phyloP scores from a whole-genome alignment of 805 yeast species.

The Yamadazyma akitaensis region DNA sequence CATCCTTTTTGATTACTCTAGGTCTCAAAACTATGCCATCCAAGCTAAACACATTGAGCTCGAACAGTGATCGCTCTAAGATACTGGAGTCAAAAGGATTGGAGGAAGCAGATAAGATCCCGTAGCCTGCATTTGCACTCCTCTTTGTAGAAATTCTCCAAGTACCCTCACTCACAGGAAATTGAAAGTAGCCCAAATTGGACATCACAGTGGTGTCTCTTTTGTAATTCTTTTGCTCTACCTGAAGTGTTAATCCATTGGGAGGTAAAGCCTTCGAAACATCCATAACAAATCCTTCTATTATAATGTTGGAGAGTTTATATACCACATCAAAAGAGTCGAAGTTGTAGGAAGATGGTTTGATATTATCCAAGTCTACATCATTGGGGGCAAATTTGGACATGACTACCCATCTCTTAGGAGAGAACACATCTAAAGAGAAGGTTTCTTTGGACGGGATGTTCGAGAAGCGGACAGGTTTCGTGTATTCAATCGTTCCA shows the following conservation, averaged over 20 bases:
- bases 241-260: slow-evolving; percentile 49
- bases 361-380: slow-evolving; percentile 53
- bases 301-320: slow-evolving; percentile 49
- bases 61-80: slow-evolving; percentile 17
- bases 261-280: slow-evolving; percentile 37
- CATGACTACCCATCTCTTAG: slow-evolving; percentile 64
- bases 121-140: slow-evolving; percentile 10
- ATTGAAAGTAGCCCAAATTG: slow-evolving; percentile 79
- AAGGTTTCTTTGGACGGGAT: slow-evolving; percentile 20
- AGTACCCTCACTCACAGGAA: slow-evolving; percentile 68
- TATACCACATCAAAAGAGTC: slow-evolving; percentile 24
- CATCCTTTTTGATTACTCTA: slow-evolving; percentile 30
- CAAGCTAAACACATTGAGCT: slow-evolving; percentile 39
- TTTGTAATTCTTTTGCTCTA: slow-evolving; percentile 14
- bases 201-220: slow-evolving; percentile 72
- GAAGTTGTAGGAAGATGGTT: slow-evolving; percentile 26
- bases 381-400: slow-evolving; percentile 40
- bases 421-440: slow-evolving; percentile 58
- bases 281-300: slow-evolving; percentile 71
- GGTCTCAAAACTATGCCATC: slow-evolving; percentile 48
- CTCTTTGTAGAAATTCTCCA: slow-evolving; percentile 48
- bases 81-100: slow-evolving; percentile 38
- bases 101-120: slow-evolving; percentile 37
- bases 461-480: background rate
- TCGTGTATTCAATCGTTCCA: background rate